Evolutionary conservation across 2,329 filamentous ascomycete genomes (phyloP), one percentile per base, ranked within the genome.

Genomic region (Aquanectria penicillioides): DNA sequence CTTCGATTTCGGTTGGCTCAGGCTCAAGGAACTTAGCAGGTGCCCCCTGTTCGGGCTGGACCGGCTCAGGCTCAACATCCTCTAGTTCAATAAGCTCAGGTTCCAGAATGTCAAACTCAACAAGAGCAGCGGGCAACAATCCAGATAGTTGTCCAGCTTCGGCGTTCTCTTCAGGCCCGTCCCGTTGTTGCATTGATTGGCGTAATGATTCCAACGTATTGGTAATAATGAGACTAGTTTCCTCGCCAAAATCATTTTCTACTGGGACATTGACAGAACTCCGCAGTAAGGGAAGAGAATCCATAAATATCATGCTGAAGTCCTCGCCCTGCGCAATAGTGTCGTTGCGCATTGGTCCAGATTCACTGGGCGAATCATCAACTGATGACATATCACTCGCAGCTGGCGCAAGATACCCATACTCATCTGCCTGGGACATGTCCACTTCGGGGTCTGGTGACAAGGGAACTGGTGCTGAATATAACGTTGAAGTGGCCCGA

Each of bases 271-370:
- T 71, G 9, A 72, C 64, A 15, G 72, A 73, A 56, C 69, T 73
- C 36, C 71, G 70, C 53, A 78, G 73, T 29, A 83, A 84, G 3
- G 81, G 82, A 15, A 87, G 74, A 2, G 83, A 84, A 40, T 84
- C 79, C 59, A 85, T 78, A 26, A 83, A 83, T 54, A 86, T 86
- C 83, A 86, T 86, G 68, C 83, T 86, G 61, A 86, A 86, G 33
- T 83, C 81, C 59, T 86, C 84, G 13, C 75, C 79, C n/a, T 82
- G 77, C 4, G 77, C 76, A 41, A 82, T 77, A 0, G 77, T 83
- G 46, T 83, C 75, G 26, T 77, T 75, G 38, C 51, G 61, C 34
- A 47, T 54, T n/a, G 63, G 69, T 44, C 47, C 65, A 53, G 23
- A 54, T 33, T 63, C 64, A 38, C 52, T 66, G 28, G 57, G 65